Conservation (phyloP, 108 stramenopile genomes). For the Epithemia pelagica region DNA sequence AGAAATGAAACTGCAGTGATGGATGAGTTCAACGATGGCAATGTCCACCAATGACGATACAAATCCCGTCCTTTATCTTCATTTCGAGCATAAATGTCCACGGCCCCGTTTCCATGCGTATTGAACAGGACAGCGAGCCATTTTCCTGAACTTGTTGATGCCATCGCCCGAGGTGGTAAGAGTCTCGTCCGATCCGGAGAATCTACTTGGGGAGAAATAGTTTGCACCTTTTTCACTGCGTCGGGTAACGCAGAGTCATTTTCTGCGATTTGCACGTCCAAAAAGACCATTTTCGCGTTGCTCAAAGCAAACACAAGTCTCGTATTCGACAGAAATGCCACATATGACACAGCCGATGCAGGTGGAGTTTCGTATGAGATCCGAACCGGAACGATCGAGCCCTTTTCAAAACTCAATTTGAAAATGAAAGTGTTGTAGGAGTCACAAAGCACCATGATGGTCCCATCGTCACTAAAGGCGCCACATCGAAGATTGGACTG, state of each 20-base stretch:
- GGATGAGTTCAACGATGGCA: slow-evolving; percentile 54
- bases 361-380: not conserved
- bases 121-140: slow-evolving; percentile 50
- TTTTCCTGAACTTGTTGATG: slow-evolving; percentile 18
- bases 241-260: not conserved
- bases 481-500: slow-evolving; percentile 45
- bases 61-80: slow-evolving; percentile 10
- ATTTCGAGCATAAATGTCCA: slow-evolving; percentile 37
- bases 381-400: slow-evolving; percentile 11
- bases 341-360: not conserved
- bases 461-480: slow-evolving; percentile 46
- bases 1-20: slow-evolving; percentile 51
- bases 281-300: not conserved
- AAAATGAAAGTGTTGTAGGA: slow-evolving; percentile 38
- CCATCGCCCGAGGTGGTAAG: not conserved
- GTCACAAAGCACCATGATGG: slow-evolving; percentile 46
- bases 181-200: not conserved
- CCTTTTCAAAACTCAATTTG: slow-evolving; percentile 22
- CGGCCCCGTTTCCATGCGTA: slow-evolving; percentile 30
- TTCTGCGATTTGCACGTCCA: not conserved
- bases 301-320: not conserved
- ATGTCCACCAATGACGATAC: slow-evolving; percentile 62
- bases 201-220: slow-evolving; percentile 13
- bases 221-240: slow-evolving; percentile 1
- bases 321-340: not conserved